Evolutionary conservation across 306 rosid species (phyloP), one percentile per base, ranked within the genome.

Genomic region (Alnus rubra): DNA sequence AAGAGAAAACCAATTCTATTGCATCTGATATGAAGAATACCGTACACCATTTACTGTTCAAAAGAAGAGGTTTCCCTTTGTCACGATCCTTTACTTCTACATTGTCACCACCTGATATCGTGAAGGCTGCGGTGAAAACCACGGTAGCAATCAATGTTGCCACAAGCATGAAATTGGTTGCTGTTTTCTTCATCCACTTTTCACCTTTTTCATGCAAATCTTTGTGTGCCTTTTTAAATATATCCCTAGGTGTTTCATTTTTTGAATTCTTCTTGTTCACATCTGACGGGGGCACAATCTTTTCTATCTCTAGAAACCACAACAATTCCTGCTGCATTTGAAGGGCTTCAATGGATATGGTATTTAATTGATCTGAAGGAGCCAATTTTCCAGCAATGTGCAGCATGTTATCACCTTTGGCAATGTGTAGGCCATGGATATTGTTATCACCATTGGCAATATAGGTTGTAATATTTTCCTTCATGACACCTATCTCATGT

Each of bases 301-400:
- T 69, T 69, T 78, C 30, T 1, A 78, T 42, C 3, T 76, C 85
- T 78, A 77, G 28, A 52, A 76, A 82, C 85, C 85, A 82, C 1
- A 71, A 5, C 6, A 77, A n/a, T 15, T 82, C 81, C 55, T 48
- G 19, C 18, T 77, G 85, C 78, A 71, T 77, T 54, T 82, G 81
- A 9, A 82, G 69, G 8, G 81, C 81, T 45, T 75, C 65, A 2
- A 78, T 74, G 0, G 75, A 72, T 8, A 76, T 30, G 3, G 9
- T 51, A 31, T 58, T 63, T 13, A 81, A 56, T 30, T 58, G 63
- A 39, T 62, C 33, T 42, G 23, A 42, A 9, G 82, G 78, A 7
- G 81, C 62, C 33, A 77, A 39, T 18, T 13, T 35, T 31, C 68
- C 85, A 8, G 78, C 85, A 19, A 82, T 62, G 64, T 82, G 81